These are phyloP conservation scores for Quercus alba DNA, from an alignment of 306 rosid species.

Conservation along the genomic window DNA sequence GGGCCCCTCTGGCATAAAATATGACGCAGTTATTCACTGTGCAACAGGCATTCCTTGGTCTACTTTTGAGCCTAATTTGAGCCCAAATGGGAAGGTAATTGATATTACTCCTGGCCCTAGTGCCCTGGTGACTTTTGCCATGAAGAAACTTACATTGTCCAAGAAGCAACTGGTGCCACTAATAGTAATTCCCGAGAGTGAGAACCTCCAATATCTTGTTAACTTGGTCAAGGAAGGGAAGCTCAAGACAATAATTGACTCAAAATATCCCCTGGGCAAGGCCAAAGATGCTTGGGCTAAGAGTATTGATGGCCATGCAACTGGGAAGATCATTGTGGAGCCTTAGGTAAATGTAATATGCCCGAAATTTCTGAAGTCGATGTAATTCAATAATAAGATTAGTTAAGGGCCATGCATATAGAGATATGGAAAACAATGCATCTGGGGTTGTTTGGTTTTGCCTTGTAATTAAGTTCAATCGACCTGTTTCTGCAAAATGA, in stretches of 20 bases:
- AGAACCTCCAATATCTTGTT: conserved; percentile 53
- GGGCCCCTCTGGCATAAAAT: conserved; percentile 69
- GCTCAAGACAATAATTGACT: conserved; percentile 66
- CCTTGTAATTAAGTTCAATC: no score
- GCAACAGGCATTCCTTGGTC: conserved; percentile 59
- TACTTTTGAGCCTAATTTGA: conserved; percentile 65
- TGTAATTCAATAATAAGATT: not conserved
- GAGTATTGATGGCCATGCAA: conserved; percentile 75
- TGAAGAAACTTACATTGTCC: conserved; percentile 60
- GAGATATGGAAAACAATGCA: not conserved
- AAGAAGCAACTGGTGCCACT: conserved; percentile 67
- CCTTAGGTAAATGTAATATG: conserved; percentile 17
- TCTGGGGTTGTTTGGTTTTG: no score
- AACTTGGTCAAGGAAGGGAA: conserved; percentile 67
- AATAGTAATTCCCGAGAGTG: conserved; percentile 31
- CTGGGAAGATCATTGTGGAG: conserved; percentile 79
- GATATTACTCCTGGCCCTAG: conserved; percentile 43
- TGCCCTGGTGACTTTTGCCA: conserved; percentile 37
- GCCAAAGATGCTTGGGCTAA: conserved; percentile 74
- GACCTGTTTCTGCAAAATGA: no score
- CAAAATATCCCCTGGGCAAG: conserved; percentile 50
- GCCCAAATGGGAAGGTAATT: conserved; percentile 59
- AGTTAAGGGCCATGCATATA: not conserved
- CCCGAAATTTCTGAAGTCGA: not conserved
- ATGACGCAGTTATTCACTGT: conserved; percentile 68